These are phyloP conservation scores for Corrigiola litoralis DNA, from an alignment of 179 eudicot genomes.

Conservation along the genomic window DNA sequence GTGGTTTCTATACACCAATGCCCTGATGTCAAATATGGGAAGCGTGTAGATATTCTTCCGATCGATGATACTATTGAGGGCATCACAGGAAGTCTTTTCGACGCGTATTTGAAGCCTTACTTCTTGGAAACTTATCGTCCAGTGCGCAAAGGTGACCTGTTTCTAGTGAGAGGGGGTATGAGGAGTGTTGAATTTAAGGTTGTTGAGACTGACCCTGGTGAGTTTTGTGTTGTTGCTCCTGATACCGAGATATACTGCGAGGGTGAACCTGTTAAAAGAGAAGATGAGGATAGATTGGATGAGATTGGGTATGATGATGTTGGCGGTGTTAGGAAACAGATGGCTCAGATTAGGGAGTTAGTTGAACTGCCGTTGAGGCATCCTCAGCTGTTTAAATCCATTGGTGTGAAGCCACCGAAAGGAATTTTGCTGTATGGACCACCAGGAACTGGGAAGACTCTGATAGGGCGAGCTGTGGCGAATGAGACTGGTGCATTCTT, in stretches of 20 bases:
- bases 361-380: slow-evolving; percentile 77
- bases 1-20: slow-evolving; percentile 84
- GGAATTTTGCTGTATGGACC: slow-evolving; percentile 84
- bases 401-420: slow-evolving; percentile 86
- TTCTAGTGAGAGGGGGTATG: slow-evolving; percentile 92
- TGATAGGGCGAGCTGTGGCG: slow-evolving; percentile 83
- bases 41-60: slow-evolving; percentile 82
- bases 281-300: slow-evolving; percentile 79
- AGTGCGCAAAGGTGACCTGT: slow-evolving; percentile 69
- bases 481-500: slow-evolving; percentile 90
- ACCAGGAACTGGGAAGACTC: slow-evolving; percentile 83
- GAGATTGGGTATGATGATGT: slow-evolving; percentile 94
- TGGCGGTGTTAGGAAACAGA: slow-evolving; percentile 89
- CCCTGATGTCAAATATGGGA: slow-evolving; percentile 84
- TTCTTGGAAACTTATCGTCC: slow-evolving; percentile 85
- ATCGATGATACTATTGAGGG: slow-evolving; percentile 84
- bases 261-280: slow-evolving; percentile 86
- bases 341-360: slow-evolving; percentile 83
- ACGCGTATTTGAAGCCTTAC: slow-evolving; percentile 78
- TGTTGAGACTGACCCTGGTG: slow-evolving; percentile 82
- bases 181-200: slow-evolving; percentile 83
- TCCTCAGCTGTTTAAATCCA: slow-evolving; percentile 78
- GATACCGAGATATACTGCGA: slow-evolving; percentile 88
- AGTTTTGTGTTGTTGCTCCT: slow-evolving; percentile 88
- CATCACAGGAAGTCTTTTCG: slow-evolving; percentile 74